Conservation (phyloP, 1,139 yeast genomes). For the Blastobotrys buckinghamii region DNA sequence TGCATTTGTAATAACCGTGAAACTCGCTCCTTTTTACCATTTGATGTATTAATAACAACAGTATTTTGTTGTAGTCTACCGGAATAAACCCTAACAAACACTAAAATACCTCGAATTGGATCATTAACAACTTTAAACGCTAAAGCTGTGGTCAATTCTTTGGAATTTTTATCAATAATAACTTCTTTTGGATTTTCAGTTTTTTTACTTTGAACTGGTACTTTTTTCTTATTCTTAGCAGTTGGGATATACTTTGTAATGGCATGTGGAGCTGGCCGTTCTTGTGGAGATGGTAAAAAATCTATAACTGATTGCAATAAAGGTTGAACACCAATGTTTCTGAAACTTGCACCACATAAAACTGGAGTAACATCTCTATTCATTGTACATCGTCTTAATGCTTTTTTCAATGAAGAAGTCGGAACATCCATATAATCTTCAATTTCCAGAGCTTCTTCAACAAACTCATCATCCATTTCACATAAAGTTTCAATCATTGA, state of each 20-base stretch:
- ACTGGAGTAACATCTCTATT: slow-evolving; percentile 63
- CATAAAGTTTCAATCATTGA: slow-evolving; percentile 79
- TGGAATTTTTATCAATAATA: slow-evolving; percentile 52
- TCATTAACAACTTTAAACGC: slow-evolving; percentile 92
- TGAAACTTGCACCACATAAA: slow-evolving; percentile 88
- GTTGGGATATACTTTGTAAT: slow-evolving; percentile 11
- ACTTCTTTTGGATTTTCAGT: slow-evolving; percentile 34
- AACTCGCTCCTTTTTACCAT: slow-evolving; percentile 60
- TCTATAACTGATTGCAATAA: slow-evolving; percentile 73
- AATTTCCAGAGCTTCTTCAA: slow-evolving; percentile 59
- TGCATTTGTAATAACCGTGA: slow-evolving; percentile 76
- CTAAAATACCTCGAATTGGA: slow-evolving; percentile 70
- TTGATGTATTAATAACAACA: slow-evolving; percentile 59
- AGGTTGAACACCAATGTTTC: slow-evolving; percentile 92
- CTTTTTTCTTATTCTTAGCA: slow-evolving; percentile 12
- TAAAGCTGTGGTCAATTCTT: slow-evolving; percentile 63
- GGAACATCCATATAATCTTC: slow-evolving; percentile 65
- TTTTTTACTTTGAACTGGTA: slow-evolving; percentile 22
- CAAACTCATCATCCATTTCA: slow-evolving; percentile 69
- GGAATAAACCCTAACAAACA: slow-evolving; percentile 81
- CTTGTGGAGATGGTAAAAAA: slow-evolving; percentile 78
- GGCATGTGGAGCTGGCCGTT: slow-evolving; percentile 51
- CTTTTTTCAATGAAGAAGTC: slow-evolving; percentile 42
- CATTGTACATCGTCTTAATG: slow-evolving; percentile 62
- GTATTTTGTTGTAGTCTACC: slow-evolving; percentile 64